phyloP scores from a whole-genome alignment of 2,329 filamentous ascomycete species.

The Aspergillus phoenicis region DNA sequence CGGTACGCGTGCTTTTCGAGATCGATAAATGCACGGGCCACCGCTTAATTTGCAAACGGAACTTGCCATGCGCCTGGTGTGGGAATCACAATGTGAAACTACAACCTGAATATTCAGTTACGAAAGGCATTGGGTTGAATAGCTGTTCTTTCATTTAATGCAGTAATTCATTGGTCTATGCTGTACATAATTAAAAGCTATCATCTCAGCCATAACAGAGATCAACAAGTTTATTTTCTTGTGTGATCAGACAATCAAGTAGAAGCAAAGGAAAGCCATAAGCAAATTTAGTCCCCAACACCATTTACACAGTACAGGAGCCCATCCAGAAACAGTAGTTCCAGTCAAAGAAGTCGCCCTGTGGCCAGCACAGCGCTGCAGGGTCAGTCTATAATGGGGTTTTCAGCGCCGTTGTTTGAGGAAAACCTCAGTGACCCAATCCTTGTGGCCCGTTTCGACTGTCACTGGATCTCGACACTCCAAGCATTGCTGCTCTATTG shows the following conservation, averaged over 20 bases:
- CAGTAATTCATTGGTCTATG: not conserved
- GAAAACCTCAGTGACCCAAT: not conserved
- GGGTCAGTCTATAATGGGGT: not conserved
- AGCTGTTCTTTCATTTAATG: not conserved
- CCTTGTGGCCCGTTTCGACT: constrained; percentile 1
- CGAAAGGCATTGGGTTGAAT: not conserved
- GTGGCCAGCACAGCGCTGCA: constrained; percentile 24
- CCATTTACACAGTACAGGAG: constrained; percentile 19
- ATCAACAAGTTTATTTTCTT: constrained; percentile 4
- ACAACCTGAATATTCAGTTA: not conserved
- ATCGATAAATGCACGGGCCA: constrained; percentile 33
- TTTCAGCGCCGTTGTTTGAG: not conserved
- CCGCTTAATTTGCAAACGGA: constrained; percentile 28
- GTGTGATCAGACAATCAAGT: not conserved
- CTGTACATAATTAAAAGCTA: constrained; percentile 4
- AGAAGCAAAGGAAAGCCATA: not conserved
- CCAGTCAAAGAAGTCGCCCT: constrained; percentile 15
- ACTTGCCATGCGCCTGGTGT: not conserved
- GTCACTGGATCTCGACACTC: not conserved
- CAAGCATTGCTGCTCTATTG: not conserved
- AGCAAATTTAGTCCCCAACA: not conserved
- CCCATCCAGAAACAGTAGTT: constrained; percentile 4
- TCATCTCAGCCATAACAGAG: constrained; percentile 4
- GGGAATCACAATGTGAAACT: not conserved
- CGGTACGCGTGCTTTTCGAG: constrained; percentile 20